A percentile compares a stretch with the other conserved stretches of the same genome.
phyloP scores from a whole-genome alignment of 1,284 basidiomycete genomes.

The Cystobasidiaceae sp. region DNA sequence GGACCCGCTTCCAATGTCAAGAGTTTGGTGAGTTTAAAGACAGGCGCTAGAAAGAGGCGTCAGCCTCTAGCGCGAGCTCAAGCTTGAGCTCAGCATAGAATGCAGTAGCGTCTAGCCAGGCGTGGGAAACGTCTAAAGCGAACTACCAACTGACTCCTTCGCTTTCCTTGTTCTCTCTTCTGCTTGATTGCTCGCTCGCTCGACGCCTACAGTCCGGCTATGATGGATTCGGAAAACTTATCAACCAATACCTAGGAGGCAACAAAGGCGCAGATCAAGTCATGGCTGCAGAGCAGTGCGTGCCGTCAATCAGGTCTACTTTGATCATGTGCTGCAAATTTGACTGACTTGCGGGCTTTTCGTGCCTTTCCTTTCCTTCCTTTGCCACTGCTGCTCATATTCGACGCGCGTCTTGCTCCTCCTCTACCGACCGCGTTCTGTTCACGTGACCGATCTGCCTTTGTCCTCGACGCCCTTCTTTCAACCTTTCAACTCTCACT shows the following conservation, averaged over 20 bases:
- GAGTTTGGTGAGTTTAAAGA: conserved; percentile 14
- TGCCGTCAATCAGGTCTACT: neutral
- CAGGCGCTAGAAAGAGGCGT: neutral
- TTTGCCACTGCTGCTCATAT: neutral
- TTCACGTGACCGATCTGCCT: neutral
- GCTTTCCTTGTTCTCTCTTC: neutral
- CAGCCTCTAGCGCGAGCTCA: too few species aligned
- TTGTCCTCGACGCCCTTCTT: neutral
- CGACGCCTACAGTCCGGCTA: conserved; percentile 18
- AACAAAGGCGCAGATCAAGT: conserved; percentile 17
- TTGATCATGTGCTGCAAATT: neutral
- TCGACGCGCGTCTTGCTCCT: neutral
- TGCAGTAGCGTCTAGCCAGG: neutral
- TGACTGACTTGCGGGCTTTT: too few species aligned
- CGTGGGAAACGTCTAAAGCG: neutral
- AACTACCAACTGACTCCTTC: neutral
- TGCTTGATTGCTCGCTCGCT: neutral
- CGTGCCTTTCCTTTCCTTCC: neutral
- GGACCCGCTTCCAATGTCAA: conserved; percentile 13
- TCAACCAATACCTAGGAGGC: conserved; percentile 21
- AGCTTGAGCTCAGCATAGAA: too few species aligned
- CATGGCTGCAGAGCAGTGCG: conserved; percentile 27
- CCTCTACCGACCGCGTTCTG: neutral
- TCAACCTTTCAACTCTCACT: neutral
- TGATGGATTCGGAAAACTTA: conserved; percentile 30